Evolutionary conservation across 768 basidiomycete genomes (phyloP), one percentile per base, ranked within the genome.

Genomic region (Tricholoma matsutake): DNA sequence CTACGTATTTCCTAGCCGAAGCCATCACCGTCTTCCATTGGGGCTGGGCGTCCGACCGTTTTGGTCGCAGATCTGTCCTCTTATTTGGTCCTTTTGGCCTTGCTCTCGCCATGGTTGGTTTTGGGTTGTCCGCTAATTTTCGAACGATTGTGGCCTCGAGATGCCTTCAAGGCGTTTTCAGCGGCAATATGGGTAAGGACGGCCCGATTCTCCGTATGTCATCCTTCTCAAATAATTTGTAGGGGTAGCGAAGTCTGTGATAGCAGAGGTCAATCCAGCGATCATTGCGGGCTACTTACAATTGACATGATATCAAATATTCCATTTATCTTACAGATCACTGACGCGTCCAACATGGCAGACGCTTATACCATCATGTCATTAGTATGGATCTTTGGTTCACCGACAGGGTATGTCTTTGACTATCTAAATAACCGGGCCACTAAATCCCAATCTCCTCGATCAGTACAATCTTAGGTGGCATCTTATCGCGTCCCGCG

Each of bases 171-270:
- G 75, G 73, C 49, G 66, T 68, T 7, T 72, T 75, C 13, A 79
- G 79, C 57, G 79, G 77, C 6, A 80, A 80, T 63, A 73, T 77
- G 45, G 79, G 79, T 66, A 29, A 37, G 60, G 47, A 35, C 31
- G 35, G 22, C 22, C 29, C 14, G 13, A 34, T 9, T 18, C 20
- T 11, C 22, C 6, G 4, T 16, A 6, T 52, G 37, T 31, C 34
- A 10, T 58, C 1, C 9, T 28, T 8, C 35, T 56, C 16, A 31
- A 9, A 11, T 31, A 52, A 65, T 66, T 60, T 9, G 63, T 66
- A 8, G 64, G 54, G 7, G 13, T 37, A 11, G 37, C 13, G 37
- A 14, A 37, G 37, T 63, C 58, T 34, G 64, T 68, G 25, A 58
- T 68, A 20, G 68, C 62, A 28, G 68, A 68, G 54, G 64, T 67